A percentile compares a stretch with the other conserved stretches of the same genome.
Evolutionary conservation across 176 grass and related monocot species (phyloP).

Genomic region (Cocos nucifera): DNA sequence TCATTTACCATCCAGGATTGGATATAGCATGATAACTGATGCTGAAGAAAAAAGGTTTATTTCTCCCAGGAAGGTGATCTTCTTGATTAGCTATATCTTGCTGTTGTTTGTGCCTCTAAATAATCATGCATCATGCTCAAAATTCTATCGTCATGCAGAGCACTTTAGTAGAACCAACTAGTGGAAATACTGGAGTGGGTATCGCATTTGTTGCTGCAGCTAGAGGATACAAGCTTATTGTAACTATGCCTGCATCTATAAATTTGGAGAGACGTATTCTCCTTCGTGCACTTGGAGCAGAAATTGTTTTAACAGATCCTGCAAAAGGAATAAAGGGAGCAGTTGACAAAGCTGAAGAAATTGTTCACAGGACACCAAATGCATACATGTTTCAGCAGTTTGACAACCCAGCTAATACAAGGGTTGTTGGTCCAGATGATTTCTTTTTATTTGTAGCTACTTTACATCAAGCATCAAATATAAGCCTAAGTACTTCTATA

Average conservation of each 20-base stretch:
- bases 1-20: constrained; percentile 42
- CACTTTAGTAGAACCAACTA: constrained; percentile 88
- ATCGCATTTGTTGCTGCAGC: constrained; percentile 80
- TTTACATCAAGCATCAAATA: background rate
- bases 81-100: background rate
- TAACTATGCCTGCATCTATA: constrained; percentile 80
- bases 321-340: constrained; percentile 69
- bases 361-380: constrained; percentile 54
- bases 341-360: constrained; percentile 79
- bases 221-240: constrained; percentile 83
- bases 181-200: constrained; percentile 69
- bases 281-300: constrained; percentile 64
- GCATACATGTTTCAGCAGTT: constrained; percentile 88
- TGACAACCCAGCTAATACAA: constrained; percentile 61
- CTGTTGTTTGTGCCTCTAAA: too few relatives aligned
- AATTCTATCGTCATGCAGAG: constrained; percentile 30
- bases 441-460: constrained; percentile 14
- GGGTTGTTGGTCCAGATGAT: constrained; percentile 36
- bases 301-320: constrained; percentile 82
- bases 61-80: constrained; percentile 50
- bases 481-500: too few relatives aligned
- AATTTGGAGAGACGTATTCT: constrained; percentile 69
- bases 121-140: too few relatives aligned
- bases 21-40: constrained; percentile 85
- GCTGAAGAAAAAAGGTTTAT: constrained; percentile 83